Evolutionary conservation across 2,329 filamentous ascomycete species (phyloP), one percentile per base, ranked within the genome.

Genomic region (Orbilia quercus): DNA sequence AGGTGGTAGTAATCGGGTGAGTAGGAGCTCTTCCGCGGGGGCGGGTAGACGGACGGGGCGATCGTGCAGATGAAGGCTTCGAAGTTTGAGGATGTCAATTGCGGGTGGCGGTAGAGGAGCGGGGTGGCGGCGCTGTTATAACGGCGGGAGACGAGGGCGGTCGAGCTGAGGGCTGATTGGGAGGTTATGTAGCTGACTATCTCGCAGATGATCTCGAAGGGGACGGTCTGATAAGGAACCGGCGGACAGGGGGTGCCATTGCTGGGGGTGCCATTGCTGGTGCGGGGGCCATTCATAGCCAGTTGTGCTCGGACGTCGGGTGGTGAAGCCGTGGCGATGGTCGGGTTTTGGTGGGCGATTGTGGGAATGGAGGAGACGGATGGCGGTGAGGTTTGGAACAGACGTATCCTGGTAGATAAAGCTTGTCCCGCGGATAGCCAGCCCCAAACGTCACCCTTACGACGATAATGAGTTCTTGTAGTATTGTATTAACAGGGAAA

Each of bases 51-150:
- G 6, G 70, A 73, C 20, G 77, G 77, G 7, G 75, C 75, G 59
- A 78, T 67, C 1, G 75, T 63, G 14, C 48, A 23, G 11, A 76
- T 71, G 57, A 78, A 78, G 40, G 54, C 51, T 7, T 72, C 58
- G 50, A 78, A 76, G 64, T 77, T 78, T 23, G 50, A 70, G 9
- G 76, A 74, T 3, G 75, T 75, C 18, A 78, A 76, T 50, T 75
- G 73, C 1, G 77, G 77, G 25, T 75, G 72, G 7, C 62, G 63
- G 54, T 78, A 78, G 14, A 74, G 55, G 9, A 55, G 38, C 18
- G 69, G 69, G 23, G 54, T 74, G 31, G 69, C 54, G 5, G 62
- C 60, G 16, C 22, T 38, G 34, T 66, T 74, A 36, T 62, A 66
- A 20, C 42, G 54, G n/a, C 57, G 60, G 42, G 69, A 74, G 23